These are phyloP conservation scores for Populus trichocarpa DNA, from an alignment of 441 rosid genomes.

Conservation along the genomic window DNA sequence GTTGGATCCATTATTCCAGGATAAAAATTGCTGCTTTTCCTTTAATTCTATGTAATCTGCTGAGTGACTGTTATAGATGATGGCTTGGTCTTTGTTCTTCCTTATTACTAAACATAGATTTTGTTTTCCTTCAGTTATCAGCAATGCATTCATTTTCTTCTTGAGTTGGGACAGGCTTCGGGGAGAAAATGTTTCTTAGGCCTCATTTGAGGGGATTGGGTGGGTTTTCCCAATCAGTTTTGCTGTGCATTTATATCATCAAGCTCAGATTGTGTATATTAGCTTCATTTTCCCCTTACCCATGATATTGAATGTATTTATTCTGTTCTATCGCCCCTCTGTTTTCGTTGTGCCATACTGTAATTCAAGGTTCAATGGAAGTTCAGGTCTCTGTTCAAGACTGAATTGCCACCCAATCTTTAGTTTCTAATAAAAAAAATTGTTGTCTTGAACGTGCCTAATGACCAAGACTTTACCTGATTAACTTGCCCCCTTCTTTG, in stretches of 20 bases:
- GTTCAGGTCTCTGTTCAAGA: not conserved
- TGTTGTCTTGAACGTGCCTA: not conserved
- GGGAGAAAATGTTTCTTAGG: not conserved
- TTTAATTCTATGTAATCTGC: not conserved
- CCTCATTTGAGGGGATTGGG: not conserved
- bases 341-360: not conserved
- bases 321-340: not conserved
- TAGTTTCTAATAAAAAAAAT: not conserved
- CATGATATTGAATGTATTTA: not conserved
- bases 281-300: not conserved
- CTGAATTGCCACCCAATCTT: not conserved
- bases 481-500: not conserved
- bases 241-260: not conserved
- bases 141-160: not conserved
- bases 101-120: not conserved
- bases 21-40: not conserved
- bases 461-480: not conserved
- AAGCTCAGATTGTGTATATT: not conserved
- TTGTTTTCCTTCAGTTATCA: not conserved
- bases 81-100: not conserved
- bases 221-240: not conserved
- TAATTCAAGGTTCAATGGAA: not conserved
- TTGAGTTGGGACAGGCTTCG: not conserved
- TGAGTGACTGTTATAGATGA: not conserved
- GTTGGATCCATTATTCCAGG: not conserved